These are phyloP conservation scores for Erodium texanum DNA, from an alignment of 441 rosid genomes.

Conservation along the genomic window DNA sequence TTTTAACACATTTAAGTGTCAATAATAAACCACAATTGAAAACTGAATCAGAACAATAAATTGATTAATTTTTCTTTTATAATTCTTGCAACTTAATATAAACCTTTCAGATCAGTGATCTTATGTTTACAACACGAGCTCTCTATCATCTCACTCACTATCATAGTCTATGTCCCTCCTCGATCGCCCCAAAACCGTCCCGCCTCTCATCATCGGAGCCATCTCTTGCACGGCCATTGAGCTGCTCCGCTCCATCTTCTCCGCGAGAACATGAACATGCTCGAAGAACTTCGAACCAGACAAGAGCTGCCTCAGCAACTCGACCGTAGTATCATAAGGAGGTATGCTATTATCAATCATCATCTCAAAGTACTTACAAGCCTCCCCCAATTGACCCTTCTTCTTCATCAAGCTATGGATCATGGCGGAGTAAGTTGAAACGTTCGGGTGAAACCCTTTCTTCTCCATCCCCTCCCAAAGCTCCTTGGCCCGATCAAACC, in stretches of 20 bases:
- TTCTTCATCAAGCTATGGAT: slow-evolving; percentile 72
- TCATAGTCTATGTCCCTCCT: slow-evolving; percentile 41
- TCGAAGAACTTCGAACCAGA: slow-evolving; percentile 54
- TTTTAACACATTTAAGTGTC: too few species aligned
- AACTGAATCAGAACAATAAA: too few species aligned
- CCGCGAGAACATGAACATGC: slow-evolving; percentile 49
- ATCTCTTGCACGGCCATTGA: slow-evolving; percentile 55
- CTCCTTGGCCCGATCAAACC: slow-evolving; percentile 60
- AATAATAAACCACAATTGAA: too few species aligned
- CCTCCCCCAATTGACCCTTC: slow-evolving; percentile 69
- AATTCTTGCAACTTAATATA: too few species aligned
- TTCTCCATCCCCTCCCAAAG: slow-evolving; percentile 72
- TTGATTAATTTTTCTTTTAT: too few species aligned
- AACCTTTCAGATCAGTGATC: too few species aligned
- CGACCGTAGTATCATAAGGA: slow-evolving; percentile 63
- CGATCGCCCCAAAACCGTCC: slow-evolving; percentile 26
- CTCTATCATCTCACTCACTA: not conserved
- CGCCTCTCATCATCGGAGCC: slow-evolving; percentile 60
- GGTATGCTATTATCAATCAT: slow-evolving; percentile 90
- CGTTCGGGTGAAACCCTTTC: slow-evolving; percentile 65
- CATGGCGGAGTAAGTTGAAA: slow-evolving; percentile 73
- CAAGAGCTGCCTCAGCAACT: slow-evolving; percentile 59
- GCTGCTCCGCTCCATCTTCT: slow-evolving; percentile 70
- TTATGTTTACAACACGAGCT: too few species aligned
- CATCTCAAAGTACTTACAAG: slow-evolving; percentile 78